Percentiles rank a stretch among this genome's conserved stretches.
Conservation (phyloP, 345 rosid species). For the Hibiscus tridactylites region DNA sequence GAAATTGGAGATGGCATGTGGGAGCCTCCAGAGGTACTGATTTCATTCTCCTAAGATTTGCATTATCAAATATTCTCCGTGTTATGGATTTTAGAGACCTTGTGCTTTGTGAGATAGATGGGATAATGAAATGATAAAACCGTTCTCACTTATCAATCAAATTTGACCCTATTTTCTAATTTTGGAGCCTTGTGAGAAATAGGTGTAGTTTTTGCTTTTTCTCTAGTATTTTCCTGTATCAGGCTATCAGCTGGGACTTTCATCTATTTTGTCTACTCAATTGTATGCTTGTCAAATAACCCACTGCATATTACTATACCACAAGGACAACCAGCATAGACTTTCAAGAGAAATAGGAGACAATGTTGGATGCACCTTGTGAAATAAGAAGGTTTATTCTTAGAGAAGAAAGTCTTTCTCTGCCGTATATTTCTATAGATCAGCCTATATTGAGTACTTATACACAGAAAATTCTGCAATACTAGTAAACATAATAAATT, state of each 20-base stretch:
- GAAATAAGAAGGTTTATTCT: no score
- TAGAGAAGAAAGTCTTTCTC: no score
- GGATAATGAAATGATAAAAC: not conserved
- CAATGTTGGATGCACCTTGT: not conserved
- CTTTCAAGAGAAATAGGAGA: not conserved
- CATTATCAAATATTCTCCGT: not conserved
- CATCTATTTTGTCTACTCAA: not conserved
- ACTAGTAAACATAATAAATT: no score
- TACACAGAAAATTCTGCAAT: no score
- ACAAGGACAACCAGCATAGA: not conserved
- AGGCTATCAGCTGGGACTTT: not conserved
- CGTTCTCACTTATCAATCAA: not conserved
- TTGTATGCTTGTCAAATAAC: not conserved
- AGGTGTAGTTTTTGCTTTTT: not conserved
- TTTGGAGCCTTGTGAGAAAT: not conserved
- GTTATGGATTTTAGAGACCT: not conserved
- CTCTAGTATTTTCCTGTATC: not conserved
- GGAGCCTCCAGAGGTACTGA: conserved; percentile 89
- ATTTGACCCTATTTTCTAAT: not conserved
- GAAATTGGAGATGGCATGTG: conserved; percentile 76
- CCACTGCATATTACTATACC: not conserved
- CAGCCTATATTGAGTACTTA: no score
- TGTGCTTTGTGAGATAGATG: not conserved
- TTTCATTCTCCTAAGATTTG: not conserved
- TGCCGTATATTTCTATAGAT: no score